A percentile compares a stretch with the other conserved stretches of the same genome.
These are phyloP conservation scores for Rhinocladiella mackenziei DNA, from an alignment of 2,329 filamentous ascomycete species.

Conservation along the genomic window DNA sequence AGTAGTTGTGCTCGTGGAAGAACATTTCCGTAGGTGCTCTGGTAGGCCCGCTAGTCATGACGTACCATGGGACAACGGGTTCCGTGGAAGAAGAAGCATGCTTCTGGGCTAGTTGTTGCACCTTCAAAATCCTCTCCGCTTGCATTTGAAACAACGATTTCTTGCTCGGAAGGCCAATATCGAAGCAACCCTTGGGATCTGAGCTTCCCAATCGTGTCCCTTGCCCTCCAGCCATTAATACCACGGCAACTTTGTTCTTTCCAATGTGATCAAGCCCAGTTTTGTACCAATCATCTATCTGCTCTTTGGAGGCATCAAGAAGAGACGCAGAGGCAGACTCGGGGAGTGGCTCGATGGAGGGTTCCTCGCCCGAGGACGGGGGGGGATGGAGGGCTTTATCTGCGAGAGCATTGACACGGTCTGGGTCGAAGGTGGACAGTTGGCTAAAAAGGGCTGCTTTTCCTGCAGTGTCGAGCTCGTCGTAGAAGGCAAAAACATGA, in stretches of 20 bases:
- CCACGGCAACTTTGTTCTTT: slow-evolving; percentile 71
- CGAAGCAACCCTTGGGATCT: slow-evolving; percentile 93
- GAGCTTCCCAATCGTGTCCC: slow-evolving; percentile 92
- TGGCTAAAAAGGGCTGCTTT: slow-evolving; percentile 78
- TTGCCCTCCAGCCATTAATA: slow-evolving; percentile 96
- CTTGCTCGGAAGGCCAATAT: slow-evolving; percentile 86
- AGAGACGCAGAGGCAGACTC: slow-evolving; percentile 82
- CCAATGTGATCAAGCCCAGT: slow-evolving; percentile 62
- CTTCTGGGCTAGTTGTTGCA: slow-evolving; percentile 75
- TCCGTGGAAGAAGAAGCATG: slow-evolving; percentile 58
- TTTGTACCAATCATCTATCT: slow-evolving; percentile 81
- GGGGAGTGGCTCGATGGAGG: slow-evolving; percentile 78
- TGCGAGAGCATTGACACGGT: slow-evolving; percentile 82
- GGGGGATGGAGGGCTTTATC: slow-evolving; percentile 76
- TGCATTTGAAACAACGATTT: slow-evolving; percentile 98
- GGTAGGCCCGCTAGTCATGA: slow-evolving; percentile 98
- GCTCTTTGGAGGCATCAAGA: slow-evolving; percentile 75
- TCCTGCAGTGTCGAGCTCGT: slow-evolving; percentile 67
- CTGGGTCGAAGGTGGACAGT: slow-evolving; percentile 74
- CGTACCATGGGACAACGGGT: slow-evolving; percentile 83
- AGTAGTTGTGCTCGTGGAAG: slow-evolving; percentile 85
- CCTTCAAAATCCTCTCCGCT: slow-evolving; percentile 83
- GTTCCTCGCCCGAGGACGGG: slow-evolving; percentile 48
- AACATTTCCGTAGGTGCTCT: slow-evolving; percentile 87
- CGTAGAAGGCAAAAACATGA: slow-evolving; percentile 84